Base-by-base conservation (phyloP, 176 grass and related monocot species). In the Aegilops umbellulata region DNA sequence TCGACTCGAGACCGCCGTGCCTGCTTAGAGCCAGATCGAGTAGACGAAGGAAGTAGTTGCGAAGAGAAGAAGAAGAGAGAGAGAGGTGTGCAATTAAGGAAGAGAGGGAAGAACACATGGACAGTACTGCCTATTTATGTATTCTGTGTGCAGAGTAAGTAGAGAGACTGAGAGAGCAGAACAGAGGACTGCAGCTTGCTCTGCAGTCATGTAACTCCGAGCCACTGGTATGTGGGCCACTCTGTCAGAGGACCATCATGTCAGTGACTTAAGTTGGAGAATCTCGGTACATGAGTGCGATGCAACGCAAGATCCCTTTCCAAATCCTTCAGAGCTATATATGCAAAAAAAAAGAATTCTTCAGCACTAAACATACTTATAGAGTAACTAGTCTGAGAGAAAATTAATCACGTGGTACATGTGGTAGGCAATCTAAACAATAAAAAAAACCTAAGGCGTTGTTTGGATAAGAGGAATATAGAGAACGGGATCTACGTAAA, bases 31-130 rank as follows among this genome's bases (percentile, higher is more conserved):
- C 63, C n/a, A 74, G 71, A 7, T 35, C 20, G 65, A 20, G 31
- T 69, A 69, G 22, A 46, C 71, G 27, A 17, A 69, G 73, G 8
- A 10, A n/a, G 87, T 85, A 6, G 67, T 76, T 84, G 55, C 46
- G 53, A 65, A 27, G 27, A 41, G 38, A 41, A 41, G 38, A 42
- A 42, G 41, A 42, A 38, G 17, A 60, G 8, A 15, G 30, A 9
- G 67, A 13, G 64, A 14, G 27, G 38, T n/a, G n/a, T 46, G 91
- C 84, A 84, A 66, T 85, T 70, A 90, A 77, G 69, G 66, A 71
- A 83, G n/a, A 58, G 65, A 36, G 6, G 30, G 65, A 42, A 42
- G 49, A 27, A 38, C 70, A 61, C 74, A 62, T 81, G 77, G 76
- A 60, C 14, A 63, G 44, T 81, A 63, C 32, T n/a, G n/a, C n/a